Conservation (phyloP, 169 alveolate species). For the Eimeria tenella region DNA sequence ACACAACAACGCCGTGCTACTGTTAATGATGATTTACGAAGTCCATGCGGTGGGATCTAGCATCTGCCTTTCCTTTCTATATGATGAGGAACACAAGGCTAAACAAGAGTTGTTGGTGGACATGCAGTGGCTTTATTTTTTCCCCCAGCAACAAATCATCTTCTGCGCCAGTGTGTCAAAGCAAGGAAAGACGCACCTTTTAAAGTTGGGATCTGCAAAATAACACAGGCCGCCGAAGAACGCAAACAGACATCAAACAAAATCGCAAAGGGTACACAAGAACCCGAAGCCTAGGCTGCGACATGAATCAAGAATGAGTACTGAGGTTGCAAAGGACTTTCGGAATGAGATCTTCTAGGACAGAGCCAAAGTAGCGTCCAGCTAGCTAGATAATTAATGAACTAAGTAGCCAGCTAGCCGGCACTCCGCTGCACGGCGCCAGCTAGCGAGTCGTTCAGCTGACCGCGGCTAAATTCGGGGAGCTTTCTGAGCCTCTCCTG, state of each 20-base stretch:
- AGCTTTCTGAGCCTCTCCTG: conserved; percentile 71
- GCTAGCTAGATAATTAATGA: too few relatives aligned
- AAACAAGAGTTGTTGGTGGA: too few relatives aligned
- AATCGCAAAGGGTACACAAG: too few relatives aligned
- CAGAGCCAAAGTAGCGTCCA: too few relatives aligned
- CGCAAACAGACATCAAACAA: neutral
- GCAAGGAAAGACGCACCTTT: neutral
- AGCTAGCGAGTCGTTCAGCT: neutral
- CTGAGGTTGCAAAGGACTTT: too few relatives aligned
- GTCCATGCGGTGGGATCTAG: neutral
- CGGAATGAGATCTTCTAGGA: too few relatives aligned
- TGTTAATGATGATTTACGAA: neutral
- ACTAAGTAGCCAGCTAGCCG: too few relatives aligned
- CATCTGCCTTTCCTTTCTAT: neutral
- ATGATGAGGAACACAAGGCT: neutral
- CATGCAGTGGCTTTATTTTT: too few relatives aligned
- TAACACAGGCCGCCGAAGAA: neutral
- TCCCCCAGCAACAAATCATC: neutral
- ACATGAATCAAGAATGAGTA: too few relatives aligned
- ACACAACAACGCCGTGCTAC: neutral
- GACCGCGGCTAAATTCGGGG: conserved; percentile 75
- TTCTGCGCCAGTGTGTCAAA: neutral
- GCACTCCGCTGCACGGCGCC: too few relatives aligned
- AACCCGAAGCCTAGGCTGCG: too few relatives aligned
- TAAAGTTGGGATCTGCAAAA: conserved; percentile 51